These are phyloP conservation scores for Daphne laureola DNA, from an alignment of 441 rosid species.

Conservation along the genomic window DNA sequence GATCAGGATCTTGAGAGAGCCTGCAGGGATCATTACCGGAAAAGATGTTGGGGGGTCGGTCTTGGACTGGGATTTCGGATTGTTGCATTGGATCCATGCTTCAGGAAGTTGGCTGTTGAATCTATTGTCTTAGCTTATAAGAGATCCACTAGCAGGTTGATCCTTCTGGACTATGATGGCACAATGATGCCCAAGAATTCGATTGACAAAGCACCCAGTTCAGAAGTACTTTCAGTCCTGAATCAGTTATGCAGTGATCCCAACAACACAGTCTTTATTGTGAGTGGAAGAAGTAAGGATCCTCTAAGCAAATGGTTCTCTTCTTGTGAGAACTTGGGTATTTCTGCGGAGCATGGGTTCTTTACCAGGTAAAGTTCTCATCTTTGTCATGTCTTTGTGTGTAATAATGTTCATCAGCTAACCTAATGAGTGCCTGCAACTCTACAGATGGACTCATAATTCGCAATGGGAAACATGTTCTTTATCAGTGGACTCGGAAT, in stretches of 20 bases:
- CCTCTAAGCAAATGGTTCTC: conserved; percentile 62
- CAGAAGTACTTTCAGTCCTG: conserved; percentile 39
- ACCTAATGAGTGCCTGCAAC: background rate
- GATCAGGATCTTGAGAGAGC: conserved; percentile 80
- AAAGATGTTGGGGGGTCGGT: conserved; percentile 72
- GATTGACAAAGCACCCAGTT: conserved; percentile 47
- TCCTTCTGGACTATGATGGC: conserved; percentile 74
- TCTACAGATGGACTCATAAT: conserved; percentile 46
- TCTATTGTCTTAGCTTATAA: conserved; percentile 49
- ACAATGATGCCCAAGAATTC: conserved; percentile 52
- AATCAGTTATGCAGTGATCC: conserved; percentile 54
- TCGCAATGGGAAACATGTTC: conserved; percentile 47
- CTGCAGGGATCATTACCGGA: conserved; percentile 55
- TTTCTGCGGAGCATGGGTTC: conserved; percentile 82
- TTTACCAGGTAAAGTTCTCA: conserved; percentile 45
- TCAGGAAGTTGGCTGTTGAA: conserved; percentile 52
- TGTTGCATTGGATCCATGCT: conserved; percentile 65
- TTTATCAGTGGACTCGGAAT: conserved; percentile 29
- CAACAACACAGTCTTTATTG: conserved; percentile 54
- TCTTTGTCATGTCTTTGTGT: background rate
- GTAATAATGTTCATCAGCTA: background rate
- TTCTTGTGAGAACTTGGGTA: conserved; percentile 48
- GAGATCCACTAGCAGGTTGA: conserved; percentile 42
- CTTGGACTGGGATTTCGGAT: conserved; percentile 63
- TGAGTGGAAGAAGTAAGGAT: conserved; percentile 74